Conservation (phyloP, 768 basidiomycete species). For the Suillus bovinus region DNA sequence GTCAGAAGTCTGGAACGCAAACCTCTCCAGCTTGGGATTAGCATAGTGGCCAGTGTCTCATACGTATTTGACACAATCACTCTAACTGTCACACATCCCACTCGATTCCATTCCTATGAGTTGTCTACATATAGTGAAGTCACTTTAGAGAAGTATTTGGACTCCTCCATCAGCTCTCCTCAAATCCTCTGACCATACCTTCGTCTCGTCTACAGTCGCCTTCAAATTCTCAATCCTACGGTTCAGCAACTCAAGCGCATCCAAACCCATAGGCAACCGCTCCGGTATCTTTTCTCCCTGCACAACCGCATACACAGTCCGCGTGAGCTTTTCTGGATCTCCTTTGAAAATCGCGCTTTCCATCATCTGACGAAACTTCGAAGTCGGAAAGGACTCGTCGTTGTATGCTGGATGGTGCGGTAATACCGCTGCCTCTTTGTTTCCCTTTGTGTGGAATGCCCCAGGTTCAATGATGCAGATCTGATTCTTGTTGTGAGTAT, state of each 20-base stretch:
- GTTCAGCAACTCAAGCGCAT: not conserved
- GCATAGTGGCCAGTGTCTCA: too few species aligned
- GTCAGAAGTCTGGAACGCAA: too few species aligned
- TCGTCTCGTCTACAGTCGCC: not conserved
- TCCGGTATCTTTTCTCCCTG: not conserved
- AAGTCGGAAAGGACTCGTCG: not conserved
- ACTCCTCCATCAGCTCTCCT: not conserved
- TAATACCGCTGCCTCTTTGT: not conserved
- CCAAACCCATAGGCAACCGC: not conserved
- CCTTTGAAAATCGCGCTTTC: not conserved
- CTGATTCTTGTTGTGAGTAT: not conserved
- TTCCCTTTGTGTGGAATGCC: not conserved
- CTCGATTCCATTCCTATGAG: too few species aligned
- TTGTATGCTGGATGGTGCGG: not conserved
- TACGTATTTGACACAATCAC: too few species aligned
- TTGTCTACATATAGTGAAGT: too few species aligned
- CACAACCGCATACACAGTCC: not conserved
- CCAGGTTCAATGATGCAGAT: not conserved
- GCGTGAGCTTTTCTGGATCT: not conserved
- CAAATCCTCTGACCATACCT: not conserved
- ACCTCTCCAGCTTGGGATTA: too few species aligned
- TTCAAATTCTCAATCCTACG: not conserved
- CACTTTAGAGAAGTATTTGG: too few species aligned
- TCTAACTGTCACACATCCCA: too few species aligned
- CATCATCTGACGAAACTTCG: not conserved